Evolutionary conservation across 345 rosid species (phyloP).

Genomic region (Heritiera littoralis): DNA sequence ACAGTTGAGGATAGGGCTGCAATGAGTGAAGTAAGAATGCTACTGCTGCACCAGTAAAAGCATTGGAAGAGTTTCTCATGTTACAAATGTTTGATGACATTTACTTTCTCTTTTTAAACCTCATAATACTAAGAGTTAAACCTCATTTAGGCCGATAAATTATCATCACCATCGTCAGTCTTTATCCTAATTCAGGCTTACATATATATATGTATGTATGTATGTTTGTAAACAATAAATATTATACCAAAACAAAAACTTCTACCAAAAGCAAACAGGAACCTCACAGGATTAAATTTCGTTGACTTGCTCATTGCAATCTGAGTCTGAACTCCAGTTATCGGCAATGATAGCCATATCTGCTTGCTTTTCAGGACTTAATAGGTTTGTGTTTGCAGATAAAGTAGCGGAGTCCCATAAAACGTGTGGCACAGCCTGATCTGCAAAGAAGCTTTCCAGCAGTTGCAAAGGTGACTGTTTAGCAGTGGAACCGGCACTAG

Average conservation of each 20-base stretch:
- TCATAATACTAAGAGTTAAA: too few relatives aligned
- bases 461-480: constrained; percentile 15
- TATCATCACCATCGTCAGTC: too few relatives aligned
- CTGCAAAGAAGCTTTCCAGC: constrained; percentile 17
- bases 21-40: too few relatives aligned
- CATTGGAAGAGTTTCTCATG: too few relatives aligned
- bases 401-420: background rate
- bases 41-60: too few relatives aligned
- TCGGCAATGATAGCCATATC: background rate
- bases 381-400: background rate
- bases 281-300: background rate
- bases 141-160: too few relatives aligned
- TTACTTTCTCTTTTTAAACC: too few relatives aligned
- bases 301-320: background rate
- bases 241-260: background rate
- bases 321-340: background rate
- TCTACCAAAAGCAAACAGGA: background rate
- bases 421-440: constrained; percentile 5
- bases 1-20: too few relatives aligned
- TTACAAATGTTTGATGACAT: too few relatives aligned
- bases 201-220: too few relatives aligned
- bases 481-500: background rate
- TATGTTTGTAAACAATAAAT: too few relatives aligned
- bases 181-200: too few relatives aligned
- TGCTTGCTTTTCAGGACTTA: background rate